Conservation (phyloP, 345 rosid species). For the Xanthoceras sorbifolium region DNA sequence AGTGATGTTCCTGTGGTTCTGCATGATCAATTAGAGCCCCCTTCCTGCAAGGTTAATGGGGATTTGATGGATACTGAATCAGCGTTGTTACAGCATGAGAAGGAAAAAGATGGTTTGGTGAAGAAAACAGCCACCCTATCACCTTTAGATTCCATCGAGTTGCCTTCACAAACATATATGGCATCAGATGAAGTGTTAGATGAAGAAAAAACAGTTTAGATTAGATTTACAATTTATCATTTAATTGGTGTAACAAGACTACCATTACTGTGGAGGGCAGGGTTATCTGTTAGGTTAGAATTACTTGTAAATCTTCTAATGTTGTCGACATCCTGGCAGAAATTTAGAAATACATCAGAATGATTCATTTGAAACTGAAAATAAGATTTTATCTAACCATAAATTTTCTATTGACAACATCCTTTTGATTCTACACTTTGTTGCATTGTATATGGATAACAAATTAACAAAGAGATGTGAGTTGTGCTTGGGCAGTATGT, state of each 20-base stretch:
- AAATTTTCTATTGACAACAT: not conserved
- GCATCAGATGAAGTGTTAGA: conserved; percentile 28
- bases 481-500: conserved; percentile 9
- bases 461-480: conserved; percentile 11
- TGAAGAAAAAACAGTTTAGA: conserved; percentile 22
- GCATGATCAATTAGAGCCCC: conserved; percentile 21
- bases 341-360: conserved; percentile 20
- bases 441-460: not conserved
- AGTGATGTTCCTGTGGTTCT: conserved; percentile 29
- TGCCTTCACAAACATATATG: conserved; percentile 27
- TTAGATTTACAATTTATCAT: conserved; percentile 32
- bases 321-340: conserved; percentile 27
- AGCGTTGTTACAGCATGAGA: conserved; percentile 16
- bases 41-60: conserved; percentile 16
- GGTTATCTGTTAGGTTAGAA: conserved; percentile 30
- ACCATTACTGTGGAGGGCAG: conserved; percentile 26
- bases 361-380: conserved; percentile 35
- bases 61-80: conserved; percentile 22
- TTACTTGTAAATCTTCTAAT: conserved; percentile 36
- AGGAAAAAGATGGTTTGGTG: conserved; percentile 16
- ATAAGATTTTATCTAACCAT: conserved; percentile 25
- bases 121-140: conserved; percentile 21
- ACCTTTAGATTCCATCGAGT: conserved; percentile 18
- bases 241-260: conserved; percentile 35
- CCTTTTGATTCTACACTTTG: conserved; percentile 13